Percentiles rank a stretch among this genome's conserved stretches.
phyloP scores from a whole-genome alignment of 73 alveolate species.

The Tetrahymena elliotti region DNA sequence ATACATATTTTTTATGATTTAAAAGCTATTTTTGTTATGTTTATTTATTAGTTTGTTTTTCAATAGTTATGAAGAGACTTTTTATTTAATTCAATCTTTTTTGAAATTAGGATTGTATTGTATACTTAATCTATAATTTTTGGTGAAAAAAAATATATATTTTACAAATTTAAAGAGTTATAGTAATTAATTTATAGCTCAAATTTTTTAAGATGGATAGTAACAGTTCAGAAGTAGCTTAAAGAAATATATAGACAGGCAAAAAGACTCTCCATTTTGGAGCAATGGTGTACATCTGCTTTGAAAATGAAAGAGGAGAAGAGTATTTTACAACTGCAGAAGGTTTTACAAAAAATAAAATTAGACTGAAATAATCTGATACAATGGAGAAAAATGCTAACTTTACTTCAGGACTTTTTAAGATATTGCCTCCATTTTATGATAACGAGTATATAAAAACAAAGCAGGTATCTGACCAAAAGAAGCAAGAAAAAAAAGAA shows the following conservation, averaged over 20 bases:
- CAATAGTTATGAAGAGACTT: not conserved
- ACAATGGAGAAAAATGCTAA: not conserved
- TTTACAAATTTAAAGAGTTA: not conserved
- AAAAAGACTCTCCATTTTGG: not conserved
- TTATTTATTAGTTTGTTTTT: not conserved
- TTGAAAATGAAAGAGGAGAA: not conserved
- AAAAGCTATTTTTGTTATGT: not conserved
- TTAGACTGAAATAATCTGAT: constrained; percentile 13
- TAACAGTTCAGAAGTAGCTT: not conserved
- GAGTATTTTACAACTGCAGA: constrained; percentile 26
- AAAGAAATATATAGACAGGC: not conserved
- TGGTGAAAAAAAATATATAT: not conserved
- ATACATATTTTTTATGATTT: no score
- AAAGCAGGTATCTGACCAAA: constrained; percentile 8
- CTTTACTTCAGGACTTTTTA: constrained; percentile 25
- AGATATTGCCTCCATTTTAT: constrained; percentile 26
- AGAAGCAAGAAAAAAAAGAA: not conserved
- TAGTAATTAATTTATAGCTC: not conserved
- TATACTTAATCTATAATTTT: not conserved
- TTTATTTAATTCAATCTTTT: not conserved
- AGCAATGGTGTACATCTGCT: not conserved
- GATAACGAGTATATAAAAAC: constrained; percentile 24
- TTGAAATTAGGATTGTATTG: not conserved
- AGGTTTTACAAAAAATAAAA: constrained; percentile 33
- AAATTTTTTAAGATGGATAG: not conserved